Percentiles rank a stretch among this genome's conserved stretches.
Evolutionary conservation across 1,284 basidiomycete genomes (phyloP).

Genomic region (Puccinia horiana): DNA sequence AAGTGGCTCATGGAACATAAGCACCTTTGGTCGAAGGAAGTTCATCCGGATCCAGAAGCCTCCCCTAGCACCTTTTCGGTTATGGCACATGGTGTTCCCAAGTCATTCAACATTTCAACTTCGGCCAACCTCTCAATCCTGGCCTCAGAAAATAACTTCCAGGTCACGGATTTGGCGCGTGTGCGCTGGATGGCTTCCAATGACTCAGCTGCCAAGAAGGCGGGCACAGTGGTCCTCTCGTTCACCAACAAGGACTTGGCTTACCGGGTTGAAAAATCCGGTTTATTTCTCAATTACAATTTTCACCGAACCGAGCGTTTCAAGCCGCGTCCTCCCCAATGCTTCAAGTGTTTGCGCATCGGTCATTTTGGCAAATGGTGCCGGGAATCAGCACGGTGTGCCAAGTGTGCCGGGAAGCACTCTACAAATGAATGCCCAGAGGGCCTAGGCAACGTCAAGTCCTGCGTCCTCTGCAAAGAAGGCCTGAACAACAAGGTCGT

Average conservation of each 20-base stretch:
- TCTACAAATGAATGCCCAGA: background rate
- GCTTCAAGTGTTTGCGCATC: background rate
- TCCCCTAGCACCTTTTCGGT: background rate
- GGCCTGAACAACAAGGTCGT: background rate
- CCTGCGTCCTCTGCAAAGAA: background rate
- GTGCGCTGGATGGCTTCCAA: background rate
- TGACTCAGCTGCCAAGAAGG: background rate
- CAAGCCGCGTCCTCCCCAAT: background rate
- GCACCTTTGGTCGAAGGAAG: conserved; percentile 1
- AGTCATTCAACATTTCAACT: background rate
- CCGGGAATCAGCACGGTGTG: background rate
- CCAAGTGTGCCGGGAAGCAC: background rate
- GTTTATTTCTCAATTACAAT: background rate
- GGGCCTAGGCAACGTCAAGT: background rate
- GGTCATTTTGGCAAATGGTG: background rate
- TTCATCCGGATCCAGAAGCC: background rate
- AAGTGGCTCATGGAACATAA: background rate
- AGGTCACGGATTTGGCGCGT: background rate
- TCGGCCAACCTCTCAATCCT: background rate
- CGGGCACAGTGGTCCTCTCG: background rate
- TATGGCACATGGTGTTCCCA: no score
- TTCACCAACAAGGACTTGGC: background rate
- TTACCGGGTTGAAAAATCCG: background rate
- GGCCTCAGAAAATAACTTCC: background rate
- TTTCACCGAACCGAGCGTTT: background rate